Evolutionary conservation across 2,329 filamentous ascomycete species (phyloP), one percentile per base, ranked within the genome.

Genomic region (Curvularia lunata): DNA sequence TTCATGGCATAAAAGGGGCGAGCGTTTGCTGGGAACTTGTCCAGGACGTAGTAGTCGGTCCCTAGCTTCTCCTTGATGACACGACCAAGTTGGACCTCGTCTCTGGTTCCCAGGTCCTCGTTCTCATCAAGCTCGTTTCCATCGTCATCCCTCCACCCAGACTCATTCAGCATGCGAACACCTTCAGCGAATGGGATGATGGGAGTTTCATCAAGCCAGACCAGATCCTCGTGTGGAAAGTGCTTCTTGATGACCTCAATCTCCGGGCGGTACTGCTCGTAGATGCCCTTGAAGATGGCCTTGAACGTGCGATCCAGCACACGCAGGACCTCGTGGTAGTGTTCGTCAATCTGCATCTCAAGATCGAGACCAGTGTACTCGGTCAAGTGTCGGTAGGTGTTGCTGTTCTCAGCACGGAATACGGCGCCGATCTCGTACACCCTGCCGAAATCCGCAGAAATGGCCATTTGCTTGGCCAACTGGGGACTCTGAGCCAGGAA

Each of bases 321-420:
- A 37, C 87, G 82, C 30, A 97, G 84, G 49, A 93, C 90, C 77
- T 97, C 93, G 70, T 96, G 89, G 75, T 97, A 97, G 75, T 96
- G 89, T 67, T 91, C 87, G 48, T 92, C 89, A 62, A 97, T 91
- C 3, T 88, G 85, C 94, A 97, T 97, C 73, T 97, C 93, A 18
- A 97, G 77, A 83, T 97, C 93, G 28, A 97, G 82, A 54, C 93
- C 93, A 4, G 92, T 97, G 75, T 96, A 97, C 75, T 97, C 93
- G 0, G 93, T 97, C 82, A 97, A 82, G 75, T 97, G 93, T 37
- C 93, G 88, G 71, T 97, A 93, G 0, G 93, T 97, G 77, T 97
- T 97, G 72, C 91, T 96, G 80, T 97, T 96, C 75, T 97, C 93
- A 0, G 93, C 93, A 66, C 93, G 88, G 83, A 97, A 97, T 6